A percentile compares a stretch with the other conserved stretches of the same genome.
phyloP scores from a whole-genome alignment of 1,284 basidiomycete species.

The Xerocomus nothofagi region DNA sequence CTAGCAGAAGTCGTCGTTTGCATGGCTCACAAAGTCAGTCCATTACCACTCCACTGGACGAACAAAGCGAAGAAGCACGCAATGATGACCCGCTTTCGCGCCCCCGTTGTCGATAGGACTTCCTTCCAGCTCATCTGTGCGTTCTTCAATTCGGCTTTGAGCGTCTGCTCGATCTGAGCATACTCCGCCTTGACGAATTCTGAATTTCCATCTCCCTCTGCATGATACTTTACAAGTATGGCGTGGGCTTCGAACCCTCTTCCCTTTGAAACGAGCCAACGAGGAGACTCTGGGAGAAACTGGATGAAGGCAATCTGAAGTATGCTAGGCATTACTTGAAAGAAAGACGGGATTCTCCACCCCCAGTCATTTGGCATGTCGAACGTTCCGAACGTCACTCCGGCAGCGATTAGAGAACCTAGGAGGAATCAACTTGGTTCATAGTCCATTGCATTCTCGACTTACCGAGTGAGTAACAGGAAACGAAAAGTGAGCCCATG shows the following conservation, averaged over 20 bases:
- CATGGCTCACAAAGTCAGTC: slow-evolving; percentile 7
- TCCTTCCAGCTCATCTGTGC: not conserved
- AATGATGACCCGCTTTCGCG: slow-evolving; percentile 8
- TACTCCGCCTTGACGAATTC: slow-evolving; percentile 22
- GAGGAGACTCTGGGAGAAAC: slow-evolving; percentile 58
- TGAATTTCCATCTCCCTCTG: slow-evolving; percentile 15
- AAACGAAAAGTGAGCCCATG: not conserved
- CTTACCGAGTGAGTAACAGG: not conserved
- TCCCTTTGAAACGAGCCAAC: slow-evolving; percentile 57
- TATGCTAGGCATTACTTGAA: slow-evolving; percentile 52
- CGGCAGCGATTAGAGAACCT: slow-evolving; percentile 16
- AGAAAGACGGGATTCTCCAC: slow-evolving; percentile 24
- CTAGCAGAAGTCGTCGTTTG: too few species aligned
- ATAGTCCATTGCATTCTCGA: not conserved
- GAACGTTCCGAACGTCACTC: slow-evolving; percentile 50
- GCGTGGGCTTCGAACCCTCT: slow-evolving; percentile 39
- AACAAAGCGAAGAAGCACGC: slow-evolving; percentile 41
- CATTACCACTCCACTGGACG: slow-evolving; percentile 41
- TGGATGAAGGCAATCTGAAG: slow-evolving; percentile 49
- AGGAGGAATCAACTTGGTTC: not conserved
- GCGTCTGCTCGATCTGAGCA: slow-evolving; percentile 33
- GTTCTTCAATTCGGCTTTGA: slow-evolving; percentile 8
- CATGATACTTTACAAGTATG: too few species aligned
- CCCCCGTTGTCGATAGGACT: slow-evolving; percentile 7
- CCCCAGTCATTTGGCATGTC: slow-evolving; percentile 48